Base-by-base conservation (phyloP, 2,329 filamentous ascomycete genomes). In the Ceratocystis destructans region DNA sequence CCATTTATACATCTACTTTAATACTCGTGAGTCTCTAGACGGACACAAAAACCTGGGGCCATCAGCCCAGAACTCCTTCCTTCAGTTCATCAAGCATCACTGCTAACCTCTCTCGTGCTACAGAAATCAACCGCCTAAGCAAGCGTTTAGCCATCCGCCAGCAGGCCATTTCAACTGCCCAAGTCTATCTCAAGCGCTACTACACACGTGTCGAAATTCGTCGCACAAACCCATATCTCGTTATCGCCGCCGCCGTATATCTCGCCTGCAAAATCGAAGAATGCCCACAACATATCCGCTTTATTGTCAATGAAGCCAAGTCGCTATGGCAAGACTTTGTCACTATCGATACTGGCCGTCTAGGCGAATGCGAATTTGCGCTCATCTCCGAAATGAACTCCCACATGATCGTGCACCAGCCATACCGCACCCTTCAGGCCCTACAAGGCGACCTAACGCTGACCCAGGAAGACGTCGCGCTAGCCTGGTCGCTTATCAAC, bases 201-300 rank as follows among this genome's bases (percentile, higher is more conserved):
- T 97, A 96, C 76, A 85, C 85, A 59, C 90, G 88, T 71, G 88
- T 96, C 71, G 91, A 96, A 73, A 91, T 97, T 70, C 87, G 93
- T 67, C 86, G 87, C 69, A 96, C 92, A 61, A 99, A 97, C 72
- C 91, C 93, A 3, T 96, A 96, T 73, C 85, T 97, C 45, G 85
- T 97, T 67, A 83, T 96, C 70, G 87, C 91, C n/a, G 97, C 94
- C 1, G 89, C 93, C 4, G 82, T 97, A 68, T 99, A 99, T 75
- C 80, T 99, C 45, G 92, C 94, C 22, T 96, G 91, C 78, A 99
- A 99, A 77, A 96, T 96, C 85, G 94, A 99, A 75, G 94, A 99
- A 75, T 92, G 87, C 63, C 94, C 94, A 2, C 93, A 97, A 75
- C 94, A 99, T 75, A 97, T 99, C 72, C 85, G 94, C 37, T 83